Evolutionary conservation across 192 early-diverging fungal species (phyloP).

Genomic region (Allomyces arbusculus): DNA sequence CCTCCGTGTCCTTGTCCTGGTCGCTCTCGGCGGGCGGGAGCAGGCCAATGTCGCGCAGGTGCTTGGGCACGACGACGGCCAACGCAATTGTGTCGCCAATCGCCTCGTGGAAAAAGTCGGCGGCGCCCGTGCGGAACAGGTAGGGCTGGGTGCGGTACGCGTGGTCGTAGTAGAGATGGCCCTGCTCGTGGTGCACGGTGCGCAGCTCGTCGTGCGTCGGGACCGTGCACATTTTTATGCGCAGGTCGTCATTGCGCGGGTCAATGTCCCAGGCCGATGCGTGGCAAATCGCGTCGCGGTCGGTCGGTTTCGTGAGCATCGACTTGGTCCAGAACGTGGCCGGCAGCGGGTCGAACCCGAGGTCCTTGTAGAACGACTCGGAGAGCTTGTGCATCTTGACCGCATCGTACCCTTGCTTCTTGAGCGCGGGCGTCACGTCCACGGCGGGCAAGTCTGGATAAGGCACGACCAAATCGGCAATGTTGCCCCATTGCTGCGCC

Average conservation of each 20-base stretch:
- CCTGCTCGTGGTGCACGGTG: constrained; percentile 18
- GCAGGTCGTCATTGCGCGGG: constrained; percentile 7
- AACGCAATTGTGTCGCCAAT: constrained; percentile 10
- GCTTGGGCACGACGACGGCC: constrained; percentile 7
- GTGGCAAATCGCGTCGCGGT: constrained; percentile 11
- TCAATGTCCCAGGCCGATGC: constrained; percentile 14
- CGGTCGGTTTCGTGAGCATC: constrained; percentile 10
- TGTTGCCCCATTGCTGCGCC: constrained; percentile 13
- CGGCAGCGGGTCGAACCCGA: constrained; percentile 8
- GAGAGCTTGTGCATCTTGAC: constrained; percentile 9
- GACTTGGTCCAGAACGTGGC: constrained; percentile 10
- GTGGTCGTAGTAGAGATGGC: constrained; percentile 16
- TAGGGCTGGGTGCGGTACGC: constrained; percentile 9
- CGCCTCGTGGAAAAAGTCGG: constrained; percentile 16
- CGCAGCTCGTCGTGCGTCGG: constrained; percentile 7
- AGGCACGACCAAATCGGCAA: constrained; percentile 7
- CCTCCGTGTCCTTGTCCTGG: neutral
- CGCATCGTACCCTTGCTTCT: constrained; percentile 7
- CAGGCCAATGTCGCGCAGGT: constrained; percentile 12
- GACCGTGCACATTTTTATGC: constrained; percentile 17
- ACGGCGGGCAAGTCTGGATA: constrained; percentile 8
- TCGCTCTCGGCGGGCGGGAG: constrained; percentile 1
- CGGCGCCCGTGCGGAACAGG: constrained; percentile 8
- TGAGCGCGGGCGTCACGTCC: constrained; percentile 3
- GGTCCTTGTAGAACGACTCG: constrained; percentile 12